These are phyloP conservation scores for Aspergillus pseudonomiae DNA, from an alignment of 2,329 filamentous ascomycete species.

Conservation along the genomic window DNA sequence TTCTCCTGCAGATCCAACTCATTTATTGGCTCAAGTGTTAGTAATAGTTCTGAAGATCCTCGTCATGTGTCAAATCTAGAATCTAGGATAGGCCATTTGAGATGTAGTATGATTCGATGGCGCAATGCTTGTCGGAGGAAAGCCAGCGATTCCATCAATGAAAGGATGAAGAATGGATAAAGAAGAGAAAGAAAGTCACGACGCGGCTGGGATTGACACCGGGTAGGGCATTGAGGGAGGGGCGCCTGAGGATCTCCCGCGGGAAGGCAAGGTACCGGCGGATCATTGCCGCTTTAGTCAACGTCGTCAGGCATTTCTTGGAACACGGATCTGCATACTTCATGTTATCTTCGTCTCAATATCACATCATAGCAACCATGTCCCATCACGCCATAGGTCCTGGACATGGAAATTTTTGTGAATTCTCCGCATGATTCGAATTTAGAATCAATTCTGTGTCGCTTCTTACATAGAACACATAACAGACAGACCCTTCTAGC, in stretches of 20 bases:
- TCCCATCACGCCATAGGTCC: not conserved
- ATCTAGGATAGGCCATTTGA: not conserved
- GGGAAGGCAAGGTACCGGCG: not conserved
- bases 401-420: not conserved
- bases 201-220: slow-evolving; percentile 6
- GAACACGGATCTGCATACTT: slow-evolving; percentile 11
- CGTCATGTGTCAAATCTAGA: slow-evolving; percentile 1
- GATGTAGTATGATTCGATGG: not conserved
- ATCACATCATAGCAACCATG: not conserved
- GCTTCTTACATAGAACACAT: not conserved
- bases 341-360: slow-evolving; percentile 8
- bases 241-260: slow-evolving; percentile 14
- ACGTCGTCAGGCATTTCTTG: slow-evolving; percentile 10
- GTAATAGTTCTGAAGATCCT: slow-evolving; percentile 8
- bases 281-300: slow-evolving; percentile 1
- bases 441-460: not conserved
- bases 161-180: not conserved
- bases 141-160: not conserved
- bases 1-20: slow-evolving; percentile 6
- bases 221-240: slow-evolving; percentile 2
- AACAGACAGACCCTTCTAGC: not conserved
- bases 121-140: not conserved
- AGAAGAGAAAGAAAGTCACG: not conserved
- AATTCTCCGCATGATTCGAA: not conserved
- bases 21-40: slow-evolving; percentile 7